Percentiles rank a stretch among this genome's conserved stretches.
Evolutionary conservation across 371 early-diverging fungal genomes (phyloP).

Genomic region (Mucor piriformis): DNA sequence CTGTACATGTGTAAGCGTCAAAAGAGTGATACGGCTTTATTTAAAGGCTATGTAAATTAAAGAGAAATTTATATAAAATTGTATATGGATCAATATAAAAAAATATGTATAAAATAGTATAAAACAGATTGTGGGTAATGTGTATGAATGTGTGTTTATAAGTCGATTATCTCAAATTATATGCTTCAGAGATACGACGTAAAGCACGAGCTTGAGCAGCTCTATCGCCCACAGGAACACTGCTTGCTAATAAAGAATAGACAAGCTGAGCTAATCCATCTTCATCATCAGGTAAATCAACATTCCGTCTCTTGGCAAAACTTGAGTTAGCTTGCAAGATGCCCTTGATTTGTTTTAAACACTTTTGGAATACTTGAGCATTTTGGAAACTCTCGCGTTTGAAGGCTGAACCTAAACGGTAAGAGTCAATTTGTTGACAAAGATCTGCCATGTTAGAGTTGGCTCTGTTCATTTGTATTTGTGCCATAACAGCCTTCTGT

Average conservation of each 20-base stretch:
- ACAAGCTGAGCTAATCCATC: conserved; percentile 48
- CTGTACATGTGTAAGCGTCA: too few relatives aligned
- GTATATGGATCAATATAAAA: too few relatives aligned
- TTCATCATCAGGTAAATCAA: conserved; percentile 39
- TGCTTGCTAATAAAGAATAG: conserved; percentile 45
- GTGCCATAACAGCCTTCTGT: conserved; percentile 55
- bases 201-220: conserved; percentile 38
- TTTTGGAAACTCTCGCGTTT: conserved; percentile 54
- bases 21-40: too few relatives aligned
- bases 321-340: conserved; percentile 44
- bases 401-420: conserved; percentile 44
- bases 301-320: conserved; percentile 39
- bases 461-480: conserved; percentile 57
- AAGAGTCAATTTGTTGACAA: conserved; percentile 55
- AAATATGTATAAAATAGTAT: too few relatives aligned
- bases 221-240: conserved; percentile 30
- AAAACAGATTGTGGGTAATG: too few relatives aligned
- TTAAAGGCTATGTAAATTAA: too few relatives aligned
- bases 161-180: conserved; percentile 46
- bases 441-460: conserved; percentile 57
- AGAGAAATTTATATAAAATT: too few relatives aligned
- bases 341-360: conserved; percentile 52
- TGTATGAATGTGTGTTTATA: too few relatives aligned
- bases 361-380: conserved; percentile 54
- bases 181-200: conserved; percentile 52